Evolutionary conservation across 257 asterid genomes (phyloP), one percentile per base, ranked within the genome.

Genomic region (Cruciata laevipes): DNA sequence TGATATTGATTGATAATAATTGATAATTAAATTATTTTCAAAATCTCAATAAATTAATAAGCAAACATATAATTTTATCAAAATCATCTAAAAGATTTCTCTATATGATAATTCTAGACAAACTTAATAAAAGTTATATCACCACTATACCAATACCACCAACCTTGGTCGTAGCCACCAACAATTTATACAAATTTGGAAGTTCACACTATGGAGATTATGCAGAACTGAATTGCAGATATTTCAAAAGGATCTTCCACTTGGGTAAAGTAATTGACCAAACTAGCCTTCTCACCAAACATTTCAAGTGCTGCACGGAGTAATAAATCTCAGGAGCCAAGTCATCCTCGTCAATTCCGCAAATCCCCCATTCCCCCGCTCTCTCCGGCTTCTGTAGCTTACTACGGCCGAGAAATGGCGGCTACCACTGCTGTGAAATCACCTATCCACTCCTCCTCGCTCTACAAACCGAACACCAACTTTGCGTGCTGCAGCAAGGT

Each of bases 381-480:
- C 49, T 66, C 17, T 11, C 55, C 55, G 55, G 55, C 8, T 47
- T 1, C 55, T 0, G 55, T 9, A 17, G 31, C 66, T 9, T 31
- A 6, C 17, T 25, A 3, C 51, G 25, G 4, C 53, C 9, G 40
- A 23, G 53, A 47, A 55, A 67, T 67, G 71, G 71, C 71, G 38
- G 71, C 64, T 16, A 33, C 71, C 73, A 55, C 57, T 67, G 75
- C 23, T 67, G 75, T n/a, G 57, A 67, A 56, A 75, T 71, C 83
- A 76, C 83, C 61, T 37, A 69, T 55, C 25, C 37, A 35, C 71
- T 0, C 63, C 38, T 33, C 63, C 25, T 3, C 55, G 21, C 33
- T 21, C 37, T 64, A 55, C 2, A 67, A 67, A 35, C 64, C 40
- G 20, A 23, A 7, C 35, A 62, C 71, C 18, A 56, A 23, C 5